Conservation (phyloP, 1,139 yeast species). For the Martiniozyma asiatica region DNA sequence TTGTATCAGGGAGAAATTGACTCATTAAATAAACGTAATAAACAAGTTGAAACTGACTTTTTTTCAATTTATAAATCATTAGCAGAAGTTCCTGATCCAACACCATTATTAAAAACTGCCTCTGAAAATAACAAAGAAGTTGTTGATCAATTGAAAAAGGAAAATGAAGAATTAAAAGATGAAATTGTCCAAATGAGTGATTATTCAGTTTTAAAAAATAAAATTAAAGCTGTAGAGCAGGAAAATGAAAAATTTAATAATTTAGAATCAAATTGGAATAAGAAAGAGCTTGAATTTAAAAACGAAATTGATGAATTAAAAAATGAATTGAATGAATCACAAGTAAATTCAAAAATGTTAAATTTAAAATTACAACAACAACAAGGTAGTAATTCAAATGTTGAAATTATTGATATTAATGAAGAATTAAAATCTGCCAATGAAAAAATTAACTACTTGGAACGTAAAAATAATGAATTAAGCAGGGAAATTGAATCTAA, state of each 20-base stretch:
- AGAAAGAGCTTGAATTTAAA: conserved; percentile 34
- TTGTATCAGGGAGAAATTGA: conserved; percentile 85
- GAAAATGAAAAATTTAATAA: conserved; percentile 23
- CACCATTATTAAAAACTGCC: conserved; percentile 63
- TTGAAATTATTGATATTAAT: conserved; percentile 24
- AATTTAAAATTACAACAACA: conserved; percentile 37
- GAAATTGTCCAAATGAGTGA: conserved; percentile 60
- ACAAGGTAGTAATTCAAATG: too few species aligned
- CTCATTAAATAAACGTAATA: conserved; percentile 63
- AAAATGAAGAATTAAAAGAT: conserved; percentile 45
- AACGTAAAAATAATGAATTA: conserved; percentile 65
- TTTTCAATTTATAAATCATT: conserved; percentile 63
- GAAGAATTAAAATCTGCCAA: conserved; percentile 63
- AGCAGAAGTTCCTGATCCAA: conserved; percentile 91
- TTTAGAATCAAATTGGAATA: conserved; percentile 48
- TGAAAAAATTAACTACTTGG: conserved; percentile 56
- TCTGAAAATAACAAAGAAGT: conserved; percentile 46
- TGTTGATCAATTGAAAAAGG: conserved; percentile 37
- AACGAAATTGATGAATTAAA: conserved; percentile 35
- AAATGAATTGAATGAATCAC: conserved; percentile 39
- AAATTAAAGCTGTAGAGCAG: conserved; percentile 39
- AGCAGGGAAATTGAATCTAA: conserved; percentile 50
- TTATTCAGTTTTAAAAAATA: conserved; percentile 61
- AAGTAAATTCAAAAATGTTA: conserved; percentile 43
- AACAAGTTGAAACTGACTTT: conserved; percentile 60